These are phyloP conservation scores for Nakazawaea ishiwadae DNA, from an alignment of 805 yeast species.

Conservation along the genomic window DNA sequence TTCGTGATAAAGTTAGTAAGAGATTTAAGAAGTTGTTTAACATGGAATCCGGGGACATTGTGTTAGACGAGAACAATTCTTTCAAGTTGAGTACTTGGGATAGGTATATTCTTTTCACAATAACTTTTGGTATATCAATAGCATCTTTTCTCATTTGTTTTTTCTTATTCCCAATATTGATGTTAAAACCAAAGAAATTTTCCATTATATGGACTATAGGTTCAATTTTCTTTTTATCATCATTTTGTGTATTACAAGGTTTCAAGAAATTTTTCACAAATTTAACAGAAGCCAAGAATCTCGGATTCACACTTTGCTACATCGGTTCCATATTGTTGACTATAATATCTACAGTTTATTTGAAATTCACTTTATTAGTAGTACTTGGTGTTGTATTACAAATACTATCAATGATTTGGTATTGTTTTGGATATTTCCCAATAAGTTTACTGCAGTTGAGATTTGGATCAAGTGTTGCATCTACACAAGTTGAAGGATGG, in stretches of 20 bases:
- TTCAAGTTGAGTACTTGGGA: slow-evolving; percentile 42
- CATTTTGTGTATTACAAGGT: slow-evolving; percentile 71
- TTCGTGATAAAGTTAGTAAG: slow-evolving; percentile 11
- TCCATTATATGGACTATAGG: slow-evolving; percentile 45
- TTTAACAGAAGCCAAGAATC: slow-evolving; percentile 61
- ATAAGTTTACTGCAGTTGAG: slow-evolving; percentile 74
- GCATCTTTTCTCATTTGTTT: slow-evolving; percentile 54
- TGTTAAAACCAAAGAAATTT: slow-evolving; percentile 39
- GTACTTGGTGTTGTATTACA: slow-evolving; percentile 67
- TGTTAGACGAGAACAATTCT: slow-evolving; percentile 36
- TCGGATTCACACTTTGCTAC: slow-evolving; percentile 70
- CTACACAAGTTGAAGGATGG: slow-evolving; percentile 25
- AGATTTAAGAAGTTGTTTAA: slow-evolving; percentile 13
- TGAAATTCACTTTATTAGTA: slow-evolving; percentile 64
- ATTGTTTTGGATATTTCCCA: slow-evolving; percentile 87
- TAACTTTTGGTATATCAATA: slow-evolving; percentile 64
- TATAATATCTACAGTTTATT: slow-evolving; percentile 59
- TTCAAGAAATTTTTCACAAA: slow-evolving; percentile 69
- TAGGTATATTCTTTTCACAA: slow-evolving; percentile 62
- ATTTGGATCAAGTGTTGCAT: slow-evolving; percentile 48
- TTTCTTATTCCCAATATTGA: slow-evolving; percentile 37
- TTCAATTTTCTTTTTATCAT: slow-evolving; percentile 38
- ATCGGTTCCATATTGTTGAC: slow-evolving; percentile 71
- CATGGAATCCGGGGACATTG: slow-evolving; percentile 14
- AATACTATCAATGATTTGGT: slow-evolving; percentile 73